Conservation (phyloP, 75 land plant genomes). For the Isoetes taiwanensis region DNA sequence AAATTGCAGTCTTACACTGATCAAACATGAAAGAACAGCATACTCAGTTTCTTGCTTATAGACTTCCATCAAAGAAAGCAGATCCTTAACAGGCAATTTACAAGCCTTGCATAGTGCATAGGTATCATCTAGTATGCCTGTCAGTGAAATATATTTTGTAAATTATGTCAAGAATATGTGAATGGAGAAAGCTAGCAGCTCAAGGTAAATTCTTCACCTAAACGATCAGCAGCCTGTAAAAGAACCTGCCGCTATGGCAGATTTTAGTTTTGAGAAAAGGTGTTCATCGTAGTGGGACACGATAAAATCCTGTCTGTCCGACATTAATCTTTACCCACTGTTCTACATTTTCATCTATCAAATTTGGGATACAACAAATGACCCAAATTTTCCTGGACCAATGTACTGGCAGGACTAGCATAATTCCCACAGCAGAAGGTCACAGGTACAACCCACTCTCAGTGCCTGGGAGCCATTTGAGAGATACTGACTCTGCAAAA, state of each 20-base stretch:
- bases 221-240: slow-evolving; percentile 54
- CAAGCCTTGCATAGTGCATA: slow-evolving; percentile 70
- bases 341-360: neutral
- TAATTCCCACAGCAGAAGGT: slow-evolving; percentile 70
- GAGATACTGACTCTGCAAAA: slow-evolving; percentile 62
- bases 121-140: slow-evolving; percentile 88
- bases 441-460: slow-evolving; percentile 90
- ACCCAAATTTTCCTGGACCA: slow-evolving; percentile 31
- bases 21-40: slow-evolving; percentile 57
- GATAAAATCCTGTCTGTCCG: slow-evolving; percentile 78
- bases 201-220: too few species aligned
- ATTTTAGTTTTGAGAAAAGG: slow-evolving; percentile 47
- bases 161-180: too few species aligned
- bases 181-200: too few species aligned
- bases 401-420: slow-evolving; percentile 16
- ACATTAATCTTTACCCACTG: slow-evolving; percentile 81
- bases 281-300: slow-evolving; percentile 86
- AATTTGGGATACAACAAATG: too few species aligned
- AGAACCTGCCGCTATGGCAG: slow-evolving; percentile 42
- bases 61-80: slow-evolving; percentile 64
- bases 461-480: slow-evolving; percentile 63
- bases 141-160: neutral
- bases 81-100: slow-evolving; percentile 43
- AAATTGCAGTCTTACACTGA: slow-evolving; percentile 36
- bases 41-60: slow-evolving; percentile 55